These are phyloP conservation scores for Starmerella bacillaris DNA, from an alignment of 805 yeast genomes.

Conservation along the genomic window DNA sequence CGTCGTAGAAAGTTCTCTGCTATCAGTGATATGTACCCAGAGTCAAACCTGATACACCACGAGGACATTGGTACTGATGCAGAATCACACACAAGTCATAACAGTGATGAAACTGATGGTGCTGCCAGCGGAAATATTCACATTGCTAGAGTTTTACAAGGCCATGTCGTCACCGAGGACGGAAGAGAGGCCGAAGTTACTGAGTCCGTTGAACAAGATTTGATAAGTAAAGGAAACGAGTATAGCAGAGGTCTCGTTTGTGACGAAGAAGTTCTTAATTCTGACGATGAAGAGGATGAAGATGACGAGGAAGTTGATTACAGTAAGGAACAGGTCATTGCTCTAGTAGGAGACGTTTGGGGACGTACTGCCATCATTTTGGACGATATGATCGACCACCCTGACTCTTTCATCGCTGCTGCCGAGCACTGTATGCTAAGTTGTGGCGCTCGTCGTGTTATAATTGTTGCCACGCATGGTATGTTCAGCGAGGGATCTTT, in stretches of 20 bases:
- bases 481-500: constrained; percentile 75
- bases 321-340: constrained; percentile 64
- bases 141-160: constrained; percentile 89
- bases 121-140: constrained; percentile 34
- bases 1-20: constrained; percentile 59
- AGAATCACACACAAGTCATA: constrained; percentile 9
- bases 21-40: constrained; percentile 17
- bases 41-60: constrained; percentile 13
- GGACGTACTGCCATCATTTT: constrained; percentile 80
- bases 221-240: background rate
- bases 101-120: constrained; percentile 3
- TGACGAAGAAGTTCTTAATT: constrained; percentile 7
- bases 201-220: background rate
- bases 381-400: constrained; percentile 96
- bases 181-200: constrained; percentile 39
- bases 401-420: constrained; percentile 84
- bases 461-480: constrained; percentile 90
- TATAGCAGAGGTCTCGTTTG: background rate
- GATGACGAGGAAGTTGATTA: constrained; percentile 75
- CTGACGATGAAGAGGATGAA: constrained; percentile 45
- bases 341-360: constrained; percentile 89
- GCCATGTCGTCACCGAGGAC: constrained; percentile 59
- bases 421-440: constrained; percentile 92
- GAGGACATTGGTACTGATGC: constrained; percentile 11
- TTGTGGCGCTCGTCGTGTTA: constrained; percentile 88